A percentile compares a stretch with the other conserved stretches of the same genome.
Conservation (phyloP, 257 asterid species). For the Agastache rugosa region DNA sequence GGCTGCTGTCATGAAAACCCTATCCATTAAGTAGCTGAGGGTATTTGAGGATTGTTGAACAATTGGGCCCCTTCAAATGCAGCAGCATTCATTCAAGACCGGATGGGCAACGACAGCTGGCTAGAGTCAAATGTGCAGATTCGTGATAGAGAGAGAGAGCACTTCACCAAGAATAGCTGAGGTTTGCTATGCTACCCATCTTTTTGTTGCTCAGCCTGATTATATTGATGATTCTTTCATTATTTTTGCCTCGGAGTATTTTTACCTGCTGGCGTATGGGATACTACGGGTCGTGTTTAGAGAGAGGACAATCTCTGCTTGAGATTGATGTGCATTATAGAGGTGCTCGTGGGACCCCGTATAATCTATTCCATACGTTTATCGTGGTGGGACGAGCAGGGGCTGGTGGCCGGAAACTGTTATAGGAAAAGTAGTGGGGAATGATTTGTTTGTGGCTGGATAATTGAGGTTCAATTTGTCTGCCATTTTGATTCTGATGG, state of each 20-base stretch:
- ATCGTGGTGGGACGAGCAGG: constrained; percentile 39
- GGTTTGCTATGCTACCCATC: constrained; percentile 39
- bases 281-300: constrained; percentile 6
- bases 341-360: constrained; percentile 48
- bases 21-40: constrained; percentile 34
- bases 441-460: constrained; percentile 46
- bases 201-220: constrained; percentile 29
- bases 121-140: constrained; percentile 26
- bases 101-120: constrained; percentile 39
- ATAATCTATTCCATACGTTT: constrained; percentile 39
- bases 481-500: constrained; percentile 47
- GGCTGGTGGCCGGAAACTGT: constrained; percentile 46
- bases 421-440: constrained; percentile 45
- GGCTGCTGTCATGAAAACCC: constrained; percentile 39
- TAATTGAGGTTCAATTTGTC: constrained; percentile 59
- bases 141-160: constrained; percentile 15
- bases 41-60: constrained; percentile 18
- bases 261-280: constrained; percentile 25
- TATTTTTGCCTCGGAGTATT: not conserved
- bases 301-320: constrained; percentile 30
- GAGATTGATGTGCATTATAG: constrained; percentile 47
- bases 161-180: constrained; percentile 29
- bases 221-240: constrained; percentile 34
- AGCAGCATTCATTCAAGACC: constrained; percentile 23
- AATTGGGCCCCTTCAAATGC: constrained; percentile 28